Evolutionary conservation across 2,329 filamentous ascomycete species (phyloP).

Genomic region (Monilinia fructigena): DNA sequence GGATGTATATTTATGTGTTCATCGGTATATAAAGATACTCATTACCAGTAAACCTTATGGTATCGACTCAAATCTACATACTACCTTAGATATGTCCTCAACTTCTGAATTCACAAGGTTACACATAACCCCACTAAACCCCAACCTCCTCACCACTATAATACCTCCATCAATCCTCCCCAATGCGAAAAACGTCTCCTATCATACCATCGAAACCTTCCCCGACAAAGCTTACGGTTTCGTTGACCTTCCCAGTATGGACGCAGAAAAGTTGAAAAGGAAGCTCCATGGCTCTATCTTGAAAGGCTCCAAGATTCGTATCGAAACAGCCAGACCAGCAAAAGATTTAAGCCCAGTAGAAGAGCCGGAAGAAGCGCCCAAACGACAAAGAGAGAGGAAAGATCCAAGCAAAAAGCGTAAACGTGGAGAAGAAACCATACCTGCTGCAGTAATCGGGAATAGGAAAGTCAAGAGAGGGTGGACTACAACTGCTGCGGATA

Average conservation of each 20-base stretch:
- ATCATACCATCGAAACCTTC: constrained; percentile 80
- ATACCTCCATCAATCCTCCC: constrained; percentile 66
- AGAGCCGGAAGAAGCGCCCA: constrained; percentile 42
- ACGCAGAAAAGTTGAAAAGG: constrained; percentile 87
- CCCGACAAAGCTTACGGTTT: constrained; percentile 90
- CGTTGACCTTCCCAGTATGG: constrained; percentile 74
- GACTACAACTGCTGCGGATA: constrained; percentile 51
- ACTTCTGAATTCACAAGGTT: constrained; percentile 54
- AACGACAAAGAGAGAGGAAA: constrained; percentile 45
- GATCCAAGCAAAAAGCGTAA: constrained; percentile 49
- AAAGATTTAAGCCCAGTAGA: constrained; percentile 42
- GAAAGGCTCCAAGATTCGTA: constrained; percentile 78
- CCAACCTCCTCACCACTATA: constrained; percentile 69
- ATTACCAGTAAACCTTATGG: neutral
- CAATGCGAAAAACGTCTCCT: constrained; percentile 78
- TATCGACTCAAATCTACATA: neutral
- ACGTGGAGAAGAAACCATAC: constrained; percentile 51
- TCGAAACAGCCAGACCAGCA: constrained; percentile 75
- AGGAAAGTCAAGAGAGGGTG: constrained; percentile 43
- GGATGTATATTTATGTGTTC: neutral
- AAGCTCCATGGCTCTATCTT: constrained; percentile 86
- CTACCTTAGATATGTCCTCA: constrained; percentile 15
- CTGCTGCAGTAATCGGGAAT: constrained; percentile 69
- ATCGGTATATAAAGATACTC: neutral
- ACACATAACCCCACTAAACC: constrained; percentile 84